Evolutionary conservation across 2,329 filamentous ascomycete species (phyloP).

Genomic region (Talaromyces funiculosus): DNA sequence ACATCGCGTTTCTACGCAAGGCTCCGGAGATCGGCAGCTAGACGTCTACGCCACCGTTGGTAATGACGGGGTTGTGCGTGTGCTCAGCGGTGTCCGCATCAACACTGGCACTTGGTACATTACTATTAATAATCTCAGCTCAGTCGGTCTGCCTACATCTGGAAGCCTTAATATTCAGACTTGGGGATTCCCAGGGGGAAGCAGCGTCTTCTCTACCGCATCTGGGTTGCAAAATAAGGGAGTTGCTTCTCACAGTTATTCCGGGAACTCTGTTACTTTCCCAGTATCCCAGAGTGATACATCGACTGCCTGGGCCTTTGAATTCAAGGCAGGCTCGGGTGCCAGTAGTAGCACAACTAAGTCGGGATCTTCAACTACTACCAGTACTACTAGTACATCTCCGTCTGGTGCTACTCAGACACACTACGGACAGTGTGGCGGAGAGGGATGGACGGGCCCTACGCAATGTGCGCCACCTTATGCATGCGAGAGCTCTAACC

Average conservation of each 20-base stretch:
- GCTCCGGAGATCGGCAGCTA: slow-evolving; percentile 27
- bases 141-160: not conserved
- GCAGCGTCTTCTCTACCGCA: slow-evolving; percentile 17
- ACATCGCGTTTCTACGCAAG: slow-evolving; percentile 29
- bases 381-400: not conserved
- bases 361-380: not conserved
- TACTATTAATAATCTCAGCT: slow-evolving; percentile 24
- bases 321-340: slow-evolving; percentile 21
- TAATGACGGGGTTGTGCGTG: slow-evolving; percentile 21
- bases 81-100: slow-evolving; percentile 28
- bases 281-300: slow-evolving; percentile 30
- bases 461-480: not conserved
- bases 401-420: not conserved
- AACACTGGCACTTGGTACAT: slow-evolving; percentile 28
- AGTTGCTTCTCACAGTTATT: slow-evolving; percentile 26
- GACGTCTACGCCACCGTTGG: slow-evolving; percentile 35
- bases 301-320: slow-evolving; percentile 34
- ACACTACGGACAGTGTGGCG: not conserved
- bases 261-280: slow-evolving; percentile 29
- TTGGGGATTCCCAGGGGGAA: slow-evolving; percentile 20
- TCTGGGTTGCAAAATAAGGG: slow-evolving; percentile 25
- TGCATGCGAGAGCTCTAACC: not conserved
- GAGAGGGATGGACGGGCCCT: not conserved
- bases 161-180: not conserved
- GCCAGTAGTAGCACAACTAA: not conserved